These are phyloP conservation scores for Penicillium sp. DNA, from an alignment of 2,329 filamentous ascomycete genomes.

Conservation along the genomic window DNA sequence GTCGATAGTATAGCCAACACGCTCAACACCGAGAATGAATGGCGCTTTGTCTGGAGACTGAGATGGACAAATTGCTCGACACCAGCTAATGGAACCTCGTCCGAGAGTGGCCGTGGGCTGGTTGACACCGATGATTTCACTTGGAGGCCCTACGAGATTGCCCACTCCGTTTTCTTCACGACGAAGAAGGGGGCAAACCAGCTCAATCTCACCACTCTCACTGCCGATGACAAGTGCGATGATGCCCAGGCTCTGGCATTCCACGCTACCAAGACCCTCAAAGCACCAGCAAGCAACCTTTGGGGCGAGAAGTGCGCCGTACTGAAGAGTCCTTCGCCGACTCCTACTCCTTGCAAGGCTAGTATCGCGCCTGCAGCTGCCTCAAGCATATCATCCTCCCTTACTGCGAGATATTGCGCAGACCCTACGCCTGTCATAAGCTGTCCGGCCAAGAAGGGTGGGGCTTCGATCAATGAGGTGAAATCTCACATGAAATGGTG, in stretches of 20 bases:
- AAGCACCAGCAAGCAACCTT: background rate
- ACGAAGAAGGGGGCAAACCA: constrained; percentile 1
- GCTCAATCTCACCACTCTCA: constrained; percentile 5
- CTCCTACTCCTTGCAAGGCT: constrained; percentile 9
- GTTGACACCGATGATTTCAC: background rate
- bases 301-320: constrained; percentile 3
- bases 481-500: background rate
- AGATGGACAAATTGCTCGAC: constrained; percentile 1
- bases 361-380: constrained; percentile 1
- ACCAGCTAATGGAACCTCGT: background rate
- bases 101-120: background rate
- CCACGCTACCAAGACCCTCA: constrained; percentile 5
- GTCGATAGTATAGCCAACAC: background rate
- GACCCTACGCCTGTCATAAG: background rate
- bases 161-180: constrained; percentile 1
- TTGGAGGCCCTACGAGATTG: background rate
- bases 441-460: constrained; percentile 4
- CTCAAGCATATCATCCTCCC: background rate
- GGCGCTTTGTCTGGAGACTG: constrained; percentile 3
- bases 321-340: constrained; percentile 1
- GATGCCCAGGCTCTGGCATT: background rate
- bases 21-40: constrained; percentile 5
- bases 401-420: background rate
- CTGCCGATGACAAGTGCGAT: constrained; percentile 2
- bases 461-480: background rate